Evolutionary conservation across 177 flowering plant genomes (phyloP), one percentile per base, ranked within the genome.

Genomic region (Vitis hybrid): DNA sequence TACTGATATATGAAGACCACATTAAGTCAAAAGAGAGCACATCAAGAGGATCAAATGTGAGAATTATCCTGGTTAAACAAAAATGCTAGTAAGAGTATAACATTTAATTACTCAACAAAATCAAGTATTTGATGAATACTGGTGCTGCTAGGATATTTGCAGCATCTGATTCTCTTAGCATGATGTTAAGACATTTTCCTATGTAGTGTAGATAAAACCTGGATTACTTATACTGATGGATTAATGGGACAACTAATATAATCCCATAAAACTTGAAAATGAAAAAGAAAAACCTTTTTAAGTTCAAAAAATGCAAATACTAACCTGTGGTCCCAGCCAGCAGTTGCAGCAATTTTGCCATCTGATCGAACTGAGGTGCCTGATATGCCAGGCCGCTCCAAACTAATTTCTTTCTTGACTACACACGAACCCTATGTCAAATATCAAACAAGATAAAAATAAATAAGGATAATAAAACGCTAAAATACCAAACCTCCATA

Each of bases 291-390:
- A 10, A 49, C 1, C 5, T 15, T 61, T 22, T 59, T 59, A n/a
- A 19, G n/a, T n/a, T 59, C 20, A 3, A 19, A 68, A 69, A 54
- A 10, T 18, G 54, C 51, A 3, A 1, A 54, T 28, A 68, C 78
- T 18, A 79, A 94, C 98, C 98, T 83, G 74, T 89, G 97, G 69
- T 95, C 98, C 98, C 99, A 94, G 58, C 99, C 97, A 73, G 97
- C 97, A 76, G 97, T 87, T 17, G 92, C 99, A 60, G 85, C 90
- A 80, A 95, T 87, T 80, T 90, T 95, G 15, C 80, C 81, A 81
- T 95, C 98, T 24, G 86, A 60, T 58, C 97, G 84, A 53, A 95
- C 83, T 60, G 97, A 78, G 55, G 86, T 74, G 71, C 84, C 79
- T 7, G 95, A 83, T 74, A 88, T 85, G 73, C 97, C 99, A 58